phyloP scores from a whole-genome alignment of 495 filamentous ascomycete genomes.

The Monascus purpureus region DNA sequence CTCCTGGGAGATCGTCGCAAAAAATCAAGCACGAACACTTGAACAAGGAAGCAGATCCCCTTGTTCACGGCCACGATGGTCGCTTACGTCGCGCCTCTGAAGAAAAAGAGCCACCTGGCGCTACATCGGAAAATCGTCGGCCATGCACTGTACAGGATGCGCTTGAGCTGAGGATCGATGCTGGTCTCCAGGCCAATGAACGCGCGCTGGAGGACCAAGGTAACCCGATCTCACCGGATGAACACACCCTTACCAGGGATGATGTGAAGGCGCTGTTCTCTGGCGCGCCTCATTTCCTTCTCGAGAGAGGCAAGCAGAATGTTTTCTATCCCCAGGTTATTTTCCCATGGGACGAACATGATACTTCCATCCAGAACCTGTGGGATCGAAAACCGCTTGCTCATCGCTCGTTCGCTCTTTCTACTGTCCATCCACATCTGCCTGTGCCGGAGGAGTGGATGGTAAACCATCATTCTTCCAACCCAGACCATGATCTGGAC shows the following conservation, averaged over 20 bases:
- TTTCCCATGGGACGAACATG: slow-evolving; percentile 54
- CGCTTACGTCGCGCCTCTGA: neutral
- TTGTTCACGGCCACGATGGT: neutral
- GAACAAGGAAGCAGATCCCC: neutral
- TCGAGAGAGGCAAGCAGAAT: slow-evolving; percentile 36
- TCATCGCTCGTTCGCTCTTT: slow-evolving; percentile 33
- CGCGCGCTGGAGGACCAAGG: neutral
- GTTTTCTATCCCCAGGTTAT: slow-evolving; percentile 47
- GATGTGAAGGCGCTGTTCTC: slow-evolving; percentile 60
- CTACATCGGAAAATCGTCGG: slow-evolving; percentile 13
- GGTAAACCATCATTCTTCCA: slow-evolving; percentile 17
- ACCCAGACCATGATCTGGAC: slow-evolving; percentile 13
- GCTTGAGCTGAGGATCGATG: slow-evolving; percentile 12
- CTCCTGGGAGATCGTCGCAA: neutral
- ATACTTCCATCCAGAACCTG: slow-evolving; percentile 45
- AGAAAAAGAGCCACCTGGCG: slow-evolving; percentile 1
- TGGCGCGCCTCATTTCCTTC: slow-evolving; percentile 61
- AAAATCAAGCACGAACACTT: neutral
- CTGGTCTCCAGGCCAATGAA: neutral
- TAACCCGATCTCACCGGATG: neutral
- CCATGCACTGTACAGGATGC: slow-evolving; percentile 18
- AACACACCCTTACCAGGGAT: slow-evolving; percentile 30
- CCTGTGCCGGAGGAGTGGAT: slow-evolving; percentile 25
- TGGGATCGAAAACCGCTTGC: slow-evolving; percentile 38
- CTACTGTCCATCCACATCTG: slow-evolving; percentile 33